Conservation (phyloP, 768 basidiomycete genomes). For the Rhizopogon sp. region DNA sequence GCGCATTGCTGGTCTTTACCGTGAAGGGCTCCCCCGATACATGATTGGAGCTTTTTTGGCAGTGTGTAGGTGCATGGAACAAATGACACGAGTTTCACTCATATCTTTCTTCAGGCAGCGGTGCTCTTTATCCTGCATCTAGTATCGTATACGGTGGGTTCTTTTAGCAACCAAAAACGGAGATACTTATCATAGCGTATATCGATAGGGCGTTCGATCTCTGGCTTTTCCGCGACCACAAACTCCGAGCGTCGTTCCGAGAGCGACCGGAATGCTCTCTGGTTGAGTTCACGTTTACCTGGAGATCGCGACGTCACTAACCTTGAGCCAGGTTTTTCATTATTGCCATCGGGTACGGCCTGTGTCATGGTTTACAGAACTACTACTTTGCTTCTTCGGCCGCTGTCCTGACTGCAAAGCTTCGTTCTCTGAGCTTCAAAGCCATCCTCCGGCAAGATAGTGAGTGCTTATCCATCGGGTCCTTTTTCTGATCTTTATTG, state of each 20-base stretch:
- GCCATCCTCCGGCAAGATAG: slow-evolving; percentile 43
- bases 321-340: slow-evolving; percentile 29
- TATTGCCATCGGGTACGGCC: slow-evolving; percentile 30
- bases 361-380: slow-evolving; percentile 33
- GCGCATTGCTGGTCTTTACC: slow-evolving; percentile 34
- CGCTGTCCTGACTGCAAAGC: slow-evolving; percentile 32
- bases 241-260: not conserved
- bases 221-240: slow-evolving; percentile 8
- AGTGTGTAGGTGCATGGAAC: slow-evolving; percentile 13
- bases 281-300: slow-evolving; percentile 16
- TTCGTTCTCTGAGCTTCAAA: slow-evolving; percentile 34
- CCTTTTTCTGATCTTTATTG: too few species aligned
- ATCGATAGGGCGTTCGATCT: not conserved
- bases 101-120: slow-evolving; percentile 5
- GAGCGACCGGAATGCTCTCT: not conserved
- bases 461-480: slow-evolving; percentile 15
- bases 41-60: slow-evolving; percentile 30
- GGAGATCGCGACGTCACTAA: slow-evolving; percentile 25
- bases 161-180: not conserved
- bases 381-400: slow-evolving; percentile 30
- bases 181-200: not conserved
- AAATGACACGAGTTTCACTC: not conserved
- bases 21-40: slow-evolving; percentile 31
- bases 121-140: slow-evolving; percentile 26
- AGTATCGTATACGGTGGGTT: slow-evolving; percentile 28